A percentile compares a stretch with the other conserved stretches of the same genome.
Conservation (phyloP, 2,329 filamentous ascomycete species). For the Colletotrichum paranaense region DNA sequence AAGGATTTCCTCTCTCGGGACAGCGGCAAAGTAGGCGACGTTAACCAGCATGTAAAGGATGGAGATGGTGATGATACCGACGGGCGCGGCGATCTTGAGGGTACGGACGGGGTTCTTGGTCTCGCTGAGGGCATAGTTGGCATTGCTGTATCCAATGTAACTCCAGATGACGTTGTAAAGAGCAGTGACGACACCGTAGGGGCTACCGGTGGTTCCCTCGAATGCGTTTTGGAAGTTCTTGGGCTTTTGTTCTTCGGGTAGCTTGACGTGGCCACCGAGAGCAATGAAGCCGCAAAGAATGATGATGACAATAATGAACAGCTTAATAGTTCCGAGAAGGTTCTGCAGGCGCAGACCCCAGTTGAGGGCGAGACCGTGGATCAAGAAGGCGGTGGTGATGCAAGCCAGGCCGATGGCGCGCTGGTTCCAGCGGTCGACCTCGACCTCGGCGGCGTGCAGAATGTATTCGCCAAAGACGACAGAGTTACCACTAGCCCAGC, state of each 20-base stretch:
- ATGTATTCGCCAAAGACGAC: slow-evolving; percentile 79
- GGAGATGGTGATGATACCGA: slow-evolving; percentile 68
- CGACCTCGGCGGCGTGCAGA: slow-evolving; percentile 70
- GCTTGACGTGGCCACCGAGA: slow-evolving; percentile 69
- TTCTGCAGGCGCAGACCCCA: slow-evolving; percentile 78
- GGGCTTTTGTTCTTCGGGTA: slow-evolving; percentile 61
- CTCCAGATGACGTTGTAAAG: slow-evolving; percentile 80
- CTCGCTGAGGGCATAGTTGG: slow-evolving; percentile 74
- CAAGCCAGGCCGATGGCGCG: slow-evolving; percentile 74
- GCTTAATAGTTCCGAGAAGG: slow-evolving; percentile 72
- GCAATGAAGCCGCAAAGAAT: slow-evolving; percentile 72
- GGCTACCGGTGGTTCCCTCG: slow-evolving; percentile 72
- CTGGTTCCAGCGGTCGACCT: slow-evolving; percentile 75
- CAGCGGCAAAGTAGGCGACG: slow-evolving; percentile 73
- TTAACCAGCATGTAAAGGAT: slow-evolving; percentile 75
- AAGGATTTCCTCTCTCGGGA: slow-evolving; percentile 64
- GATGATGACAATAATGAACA: slow-evolving; percentile 74
- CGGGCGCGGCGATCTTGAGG: slow-evolving; percentile 72
- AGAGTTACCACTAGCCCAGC: slow-evolving; percentile 75
- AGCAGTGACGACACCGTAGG: slow-evolving; percentile 76
- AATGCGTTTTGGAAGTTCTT: slow-evolving; percentile 74
- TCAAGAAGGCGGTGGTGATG: slow-evolving; percentile 72
- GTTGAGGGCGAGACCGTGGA: slow-evolving; percentile 72
- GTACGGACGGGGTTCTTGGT: slow-evolving; percentile 74
- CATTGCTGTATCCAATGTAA: slow-evolving; percentile 76